Evolutionary conservation across 208 protist species (phyloP).

Genomic region (Leishmania mexicana): DNA sequence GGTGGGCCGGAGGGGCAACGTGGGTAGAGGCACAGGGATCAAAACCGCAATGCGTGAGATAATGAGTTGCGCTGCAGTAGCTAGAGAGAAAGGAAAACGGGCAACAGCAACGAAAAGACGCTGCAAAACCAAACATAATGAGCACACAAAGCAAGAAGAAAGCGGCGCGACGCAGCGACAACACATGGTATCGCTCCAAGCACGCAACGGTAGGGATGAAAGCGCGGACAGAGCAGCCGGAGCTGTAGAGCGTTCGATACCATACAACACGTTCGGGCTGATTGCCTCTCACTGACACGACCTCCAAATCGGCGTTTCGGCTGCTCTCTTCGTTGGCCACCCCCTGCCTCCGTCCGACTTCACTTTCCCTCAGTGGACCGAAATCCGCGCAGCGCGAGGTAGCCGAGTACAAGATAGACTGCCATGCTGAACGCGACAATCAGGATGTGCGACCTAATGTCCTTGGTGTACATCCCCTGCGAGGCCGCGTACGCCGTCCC

Average conservation of each 20-base stretch:
- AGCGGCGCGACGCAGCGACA: not conserved
- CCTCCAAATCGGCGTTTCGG: not conserved
- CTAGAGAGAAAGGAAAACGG: not conserved
- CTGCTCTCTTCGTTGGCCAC: not conserved
- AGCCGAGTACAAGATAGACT: conserved; percentile 58
- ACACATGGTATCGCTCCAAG: not conserved
- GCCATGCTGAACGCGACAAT: conserved; percentile 33
- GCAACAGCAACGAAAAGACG: not conserved
- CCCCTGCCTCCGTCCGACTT: not conserved
- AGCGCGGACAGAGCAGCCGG: not conserved
- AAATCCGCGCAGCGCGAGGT: conserved; percentile 44
- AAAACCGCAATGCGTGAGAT: not conserved
- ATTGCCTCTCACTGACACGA: not conserved
- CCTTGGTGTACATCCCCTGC: conserved; percentile 42
- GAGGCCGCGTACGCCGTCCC: conserved; percentile 47
- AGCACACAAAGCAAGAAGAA: not conserved
- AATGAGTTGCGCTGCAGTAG: not conserved
- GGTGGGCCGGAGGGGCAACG: not conserved
- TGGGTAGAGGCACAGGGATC: not conserved
- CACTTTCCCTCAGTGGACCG: conserved; percentile 30
- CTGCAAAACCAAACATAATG: not conserved
- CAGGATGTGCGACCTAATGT: conserved; percentile 28
- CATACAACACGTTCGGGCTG: not conserved
- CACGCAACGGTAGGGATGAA: not conserved
- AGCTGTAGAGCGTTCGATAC: not conserved